Conservation (phyloP, 768 basidiomycete genomes). For the Termitomyces sp. region DNA sequence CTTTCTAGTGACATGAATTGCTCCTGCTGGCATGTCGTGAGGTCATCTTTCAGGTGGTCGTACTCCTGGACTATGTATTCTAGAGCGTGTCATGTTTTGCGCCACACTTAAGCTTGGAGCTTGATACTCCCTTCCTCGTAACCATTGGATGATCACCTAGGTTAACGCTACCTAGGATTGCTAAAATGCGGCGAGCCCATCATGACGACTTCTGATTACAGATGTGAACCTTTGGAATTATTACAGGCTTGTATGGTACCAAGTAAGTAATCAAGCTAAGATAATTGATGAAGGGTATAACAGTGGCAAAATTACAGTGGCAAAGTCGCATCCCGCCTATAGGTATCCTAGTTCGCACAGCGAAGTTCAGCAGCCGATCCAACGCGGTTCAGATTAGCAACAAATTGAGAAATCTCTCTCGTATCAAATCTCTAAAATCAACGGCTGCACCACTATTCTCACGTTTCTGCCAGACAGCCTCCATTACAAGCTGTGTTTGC, state of each 20-base stretch:
- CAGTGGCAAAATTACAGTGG: constrained; percentile 7
- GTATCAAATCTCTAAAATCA: constrained; percentile 59
- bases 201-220: not conserved
- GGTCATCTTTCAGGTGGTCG: not conserved
- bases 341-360: constrained; percentile 10
- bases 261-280: constrained; percentile 11
- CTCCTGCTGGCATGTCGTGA: constrained; percentile 18
- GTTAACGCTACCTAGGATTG: not conserved
- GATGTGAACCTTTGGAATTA: not conserved
- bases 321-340: constrained; percentile 7
- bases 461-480: constrained; percentile 64
- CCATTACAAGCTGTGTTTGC: constrained; percentile 57
- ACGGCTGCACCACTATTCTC: constrained; percentile 47
- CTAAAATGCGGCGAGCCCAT: not conserved
- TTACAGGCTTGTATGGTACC: constrained; percentile 6
- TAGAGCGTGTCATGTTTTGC: not conserved
- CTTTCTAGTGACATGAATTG: constrained; percentile 5
- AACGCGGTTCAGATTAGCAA: constrained; percentile 37
- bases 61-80: too few species aligned
- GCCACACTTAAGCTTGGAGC: not conserved
- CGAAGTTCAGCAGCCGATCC: not conserved
- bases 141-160: too few species aligned
- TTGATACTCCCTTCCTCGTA: not conserved
- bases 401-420: constrained; percentile 42
- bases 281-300: constrained; percentile 13